Conservation (phyloP, 345 rosid genomes). For the Brassica juncea region DNA sequence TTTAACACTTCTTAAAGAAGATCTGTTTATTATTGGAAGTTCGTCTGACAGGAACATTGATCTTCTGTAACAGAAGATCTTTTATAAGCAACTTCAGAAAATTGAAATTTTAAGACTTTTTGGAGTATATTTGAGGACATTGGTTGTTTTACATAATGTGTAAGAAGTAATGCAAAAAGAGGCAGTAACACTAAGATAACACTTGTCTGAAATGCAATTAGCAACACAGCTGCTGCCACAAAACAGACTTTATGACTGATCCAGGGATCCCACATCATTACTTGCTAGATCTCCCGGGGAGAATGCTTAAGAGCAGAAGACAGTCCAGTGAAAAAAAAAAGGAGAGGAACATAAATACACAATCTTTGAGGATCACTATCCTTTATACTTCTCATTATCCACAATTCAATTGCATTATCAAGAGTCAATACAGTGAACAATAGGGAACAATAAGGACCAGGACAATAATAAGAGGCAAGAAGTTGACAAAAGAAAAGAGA, state of each 20-base stretch:
- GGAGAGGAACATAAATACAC: neutral
- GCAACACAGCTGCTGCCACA: conserved; percentile 1
- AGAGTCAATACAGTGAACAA: neutral
- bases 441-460: neutral
- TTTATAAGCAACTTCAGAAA: neutral
- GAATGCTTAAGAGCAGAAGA: conserved; percentile 2
- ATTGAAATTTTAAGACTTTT: neutral
- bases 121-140: neutral
- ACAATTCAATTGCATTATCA: neutral
- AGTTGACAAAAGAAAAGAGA: neutral
- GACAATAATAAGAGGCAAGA: neutral
- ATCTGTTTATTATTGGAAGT: neutral
- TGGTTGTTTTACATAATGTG: neutral
- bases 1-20: neutral
- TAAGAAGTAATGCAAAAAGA: neutral
- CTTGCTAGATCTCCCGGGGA: neutral
- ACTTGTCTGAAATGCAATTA: neutral
- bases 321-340: neutral
- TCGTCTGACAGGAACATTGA: neutral
- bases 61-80: neutral
- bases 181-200: neutral
- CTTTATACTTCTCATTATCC: neutral
- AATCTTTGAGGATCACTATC: neutral
- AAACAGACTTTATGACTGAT: conserved; percentile 12
- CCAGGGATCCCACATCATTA: neutral